Evolutionary conservation across 2,329 filamentous ascomycete genomes (phyloP), one percentile per base, ranked within the genome.

Genomic region (Diaporthe ilicicola): DNA sequence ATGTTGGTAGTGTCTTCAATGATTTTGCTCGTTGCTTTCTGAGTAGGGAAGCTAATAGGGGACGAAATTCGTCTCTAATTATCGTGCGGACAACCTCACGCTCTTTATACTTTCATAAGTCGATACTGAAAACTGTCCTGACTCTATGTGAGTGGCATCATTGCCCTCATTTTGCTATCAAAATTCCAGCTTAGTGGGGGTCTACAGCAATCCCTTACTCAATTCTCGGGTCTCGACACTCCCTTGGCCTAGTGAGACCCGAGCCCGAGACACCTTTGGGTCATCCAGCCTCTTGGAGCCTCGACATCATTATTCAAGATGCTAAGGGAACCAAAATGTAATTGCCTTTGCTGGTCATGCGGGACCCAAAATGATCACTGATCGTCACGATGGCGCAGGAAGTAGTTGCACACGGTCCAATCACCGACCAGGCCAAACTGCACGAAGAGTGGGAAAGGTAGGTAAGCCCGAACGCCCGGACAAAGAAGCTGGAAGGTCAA

Each of bases 111-210:
- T 62, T 46, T 19, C 12, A 13, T 32, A 6, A 6, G 0, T 32
- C 42, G 17, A 19, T 15, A 4, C 27, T 15, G 13, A 8, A 27
- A 3, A n/a, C 24, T 29, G 7, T 27, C 32, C n/a, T n/a, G 17
- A 27, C 19, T 44, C n/a, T 13, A 42, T n/a, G 39, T 27, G 9
- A 59, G 55, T 44, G 55, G 27, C 27, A 62, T 32, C 13, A 48
- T 62, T 32, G 42, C n/a, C 24, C 56, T 34, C 56, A 34, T 62
- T 62, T 34, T 62, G 56, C 29, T 48, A 62, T 62, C 19, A 17
- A 27, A 62, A 62, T 34, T 29, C 15, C 39, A 48, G 27, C 42
- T 48, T 48, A 27, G 56, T 48, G 42, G 56, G 56, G 56, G 39
- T 34, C 55, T 34, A 48, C 13, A 62, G 56, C 39, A 62, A 62